A percentile compares a stretch with the other conserved stretches of the same genome.
Evolutionary conservation across 495 filamentous ascomycete species (phyloP).

Genomic region (Penicillium atrosanguineum): DNA sequence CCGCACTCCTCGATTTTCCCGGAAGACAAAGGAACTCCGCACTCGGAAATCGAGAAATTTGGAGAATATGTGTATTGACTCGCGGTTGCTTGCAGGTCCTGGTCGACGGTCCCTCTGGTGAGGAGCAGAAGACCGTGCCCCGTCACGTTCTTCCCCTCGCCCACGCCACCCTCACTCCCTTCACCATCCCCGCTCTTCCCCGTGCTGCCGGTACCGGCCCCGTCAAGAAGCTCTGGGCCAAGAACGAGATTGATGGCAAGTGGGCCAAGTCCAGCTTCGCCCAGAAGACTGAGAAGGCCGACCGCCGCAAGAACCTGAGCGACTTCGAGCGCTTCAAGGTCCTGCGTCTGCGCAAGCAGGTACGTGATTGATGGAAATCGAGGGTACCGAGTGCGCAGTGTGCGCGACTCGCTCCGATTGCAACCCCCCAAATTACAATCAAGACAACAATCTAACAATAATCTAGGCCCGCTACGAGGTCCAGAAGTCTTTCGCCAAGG

Average conservation of each 20-base stretch:
- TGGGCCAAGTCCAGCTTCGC: conserved; percentile 87
- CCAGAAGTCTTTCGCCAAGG: conserved; percentile 85
- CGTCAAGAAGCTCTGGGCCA: conserved; percentile 82
- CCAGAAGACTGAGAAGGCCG: conserved; percentile 77
- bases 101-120: conserved; percentile 84
- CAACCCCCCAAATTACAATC: background rate
- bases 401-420: conserved; percentile 1
- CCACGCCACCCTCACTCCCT: conserved; percentile 81
- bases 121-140: conserved; percentile 70
- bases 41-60: background rate
- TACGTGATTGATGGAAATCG: conserved; percentile 34
- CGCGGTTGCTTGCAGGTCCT: conserved; percentile 64
- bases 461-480: conserved; percentile 83
- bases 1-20: conserved; percentile 2
- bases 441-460: conserved; percentile 15
- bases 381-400: background rate
- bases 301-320: conserved; percentile 85
- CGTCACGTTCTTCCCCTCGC: conserved; percentile 79
- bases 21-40: conserved; percentile 3
- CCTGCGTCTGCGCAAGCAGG: conserved; percentile 95
- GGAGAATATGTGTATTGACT: conserved; percentile 33
- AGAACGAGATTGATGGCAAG: conserved; percentile 81
- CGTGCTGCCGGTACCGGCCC: conserved; percentile 78
- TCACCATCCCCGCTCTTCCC: conserved; percentile 84
- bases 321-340: conserved; percentile 99